Percentiles rank a stretch among this genome's conserved stretches.
These are phyloP conservation scores for Sorghum bicolor DNA, from an alignment of 176 grass and related monocot species.

Conservation along the genomic window Sorghum_bicolor_NCBIv3 NC_012873.2:58371501-58372000, in stretches of 20 bases:
- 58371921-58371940: slow-evolving; percentile 58
- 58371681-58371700: slow-evolving; percentile 31
- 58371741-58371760: no score
- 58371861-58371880: no score
- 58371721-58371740: no score
- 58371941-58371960: slow-evolving; percentile 27
- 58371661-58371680: slow-evolving; percentile 68
- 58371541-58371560: slow-evolving; percentile 61
- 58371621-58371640: slow-evolving; percentile 76
- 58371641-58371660: slow-evolving; percentile 50
- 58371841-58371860: no score
- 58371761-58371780: no score
- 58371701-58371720: not conserved
- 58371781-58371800: no score
- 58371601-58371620: slow-evolving; percentile 54
- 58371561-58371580: slow-evolving; percentile 45
- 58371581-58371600: slow-evolving; percentile 44
- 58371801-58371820: no score
- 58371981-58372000: slow-evolving; percentile 37
- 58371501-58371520: slow-evolving; percentile 69
- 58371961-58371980: not conserved
- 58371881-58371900: not conserved
- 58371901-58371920: slow-evolving; percentile 5
- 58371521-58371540: slow-evolving; percentile 54
- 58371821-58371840: no score